A percentile compares a stretch with the other conserved stretches of the same genome.
Evolutionary conservation across 2,329 filamentous ascomycete species (phyloP).

Genomic region (Lachnum nothofagi): DNA sequence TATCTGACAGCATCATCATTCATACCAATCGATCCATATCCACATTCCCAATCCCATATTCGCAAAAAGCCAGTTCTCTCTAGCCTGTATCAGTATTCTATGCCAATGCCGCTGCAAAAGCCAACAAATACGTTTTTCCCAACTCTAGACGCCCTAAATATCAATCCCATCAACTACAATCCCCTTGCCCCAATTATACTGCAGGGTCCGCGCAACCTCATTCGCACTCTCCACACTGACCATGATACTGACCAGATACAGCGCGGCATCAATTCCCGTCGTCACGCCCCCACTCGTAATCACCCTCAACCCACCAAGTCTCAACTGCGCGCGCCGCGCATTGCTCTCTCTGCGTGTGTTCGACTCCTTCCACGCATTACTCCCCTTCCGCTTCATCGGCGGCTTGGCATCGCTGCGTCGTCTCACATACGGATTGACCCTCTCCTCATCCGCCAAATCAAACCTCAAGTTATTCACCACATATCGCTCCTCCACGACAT

Average conservation of each 20-base stretch:
- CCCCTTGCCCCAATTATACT: slow-evolving; percentile 83
- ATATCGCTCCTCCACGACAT: slow-evolving; percentile 78
- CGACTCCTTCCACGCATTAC: slow-evolving; percentile 72
- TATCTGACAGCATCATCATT: no score
- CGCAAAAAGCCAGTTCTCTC: no score
- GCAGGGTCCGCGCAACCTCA: slow-evolving; percentile 69
- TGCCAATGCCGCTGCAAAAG: no score
- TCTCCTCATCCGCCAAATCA: slow-evolving; percentile 70
- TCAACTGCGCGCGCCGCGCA: slow-evolving; percentile 64
- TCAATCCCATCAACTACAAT: slow-evolving; percentile 79
- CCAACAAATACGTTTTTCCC: no score
- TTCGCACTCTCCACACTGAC: slow-evolving; percentile 71
- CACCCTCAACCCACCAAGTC: slow-evolving; percentile 57
- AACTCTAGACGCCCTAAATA: slow-evolving; percentile 49
- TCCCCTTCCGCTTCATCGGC: slow-evolving; percentile 69
- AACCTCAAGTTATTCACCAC: slow-evolving; percentile 90
- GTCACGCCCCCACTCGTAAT: slow-evolving; percentile 76
- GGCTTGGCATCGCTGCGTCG: slow-evolving; percentile 64
- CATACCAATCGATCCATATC: no score
- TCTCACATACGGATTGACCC: slow-evolving; percentile 72
- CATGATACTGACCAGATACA: slow-evolving; percentile 81
- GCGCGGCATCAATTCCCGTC: slow-evolving; percentile 73
- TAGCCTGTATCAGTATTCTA: no score
- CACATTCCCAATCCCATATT: no score
- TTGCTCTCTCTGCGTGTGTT: slow-evolving; percentile 74